A percentile compares a stretch with the other conserved stretches of the same genome.
Conservation (phyloP, 257 asterid genomes). For the Jacaranda copaia region DNA sequence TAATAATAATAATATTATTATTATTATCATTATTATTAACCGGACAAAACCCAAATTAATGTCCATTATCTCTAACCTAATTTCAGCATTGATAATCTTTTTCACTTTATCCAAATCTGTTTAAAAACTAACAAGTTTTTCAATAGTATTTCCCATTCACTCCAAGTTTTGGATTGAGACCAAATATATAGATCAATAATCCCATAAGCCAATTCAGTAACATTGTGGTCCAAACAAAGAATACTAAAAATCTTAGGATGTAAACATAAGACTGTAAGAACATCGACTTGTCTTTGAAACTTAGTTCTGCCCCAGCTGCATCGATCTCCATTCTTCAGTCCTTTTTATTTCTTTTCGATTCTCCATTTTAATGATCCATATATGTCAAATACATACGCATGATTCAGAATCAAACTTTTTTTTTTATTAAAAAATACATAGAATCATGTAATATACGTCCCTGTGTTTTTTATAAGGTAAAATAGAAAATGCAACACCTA, state of each 20-base stretch:
- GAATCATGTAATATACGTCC: no score
- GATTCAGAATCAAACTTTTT: no score
- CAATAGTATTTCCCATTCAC: not conserved
- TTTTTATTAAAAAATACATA: no score
- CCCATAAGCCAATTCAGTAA: constrained; percentile 30
- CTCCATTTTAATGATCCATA: not conserved
- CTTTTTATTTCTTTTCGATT: constrained; percentile 10
- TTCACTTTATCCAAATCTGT: not conserved
- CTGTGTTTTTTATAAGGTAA: no score
- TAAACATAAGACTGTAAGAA: constrained; percentile 40
- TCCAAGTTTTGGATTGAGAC: constrained; percentile 1
- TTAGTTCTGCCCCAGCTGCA: constrained; percentile 26
- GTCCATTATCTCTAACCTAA: not conserved
- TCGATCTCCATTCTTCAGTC: constrained; percentile 30
- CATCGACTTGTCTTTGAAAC: constrained; percentile 31
- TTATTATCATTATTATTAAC: not conserved
- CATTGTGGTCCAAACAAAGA: constrained; percentile 40
- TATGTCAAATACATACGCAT: no score
- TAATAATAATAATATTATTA: no score
- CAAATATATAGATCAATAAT: constrained; percentile 27
- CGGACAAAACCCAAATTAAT: not conserved
- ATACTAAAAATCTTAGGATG: constrained; percentile 12
- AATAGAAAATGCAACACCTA: no score
- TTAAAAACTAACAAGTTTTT: not conserved
- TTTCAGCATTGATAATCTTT: not conserved